Conservation (phyloP, 2,329 filamentous ascomycete species). For the Beauveria caledonica region DNA sequence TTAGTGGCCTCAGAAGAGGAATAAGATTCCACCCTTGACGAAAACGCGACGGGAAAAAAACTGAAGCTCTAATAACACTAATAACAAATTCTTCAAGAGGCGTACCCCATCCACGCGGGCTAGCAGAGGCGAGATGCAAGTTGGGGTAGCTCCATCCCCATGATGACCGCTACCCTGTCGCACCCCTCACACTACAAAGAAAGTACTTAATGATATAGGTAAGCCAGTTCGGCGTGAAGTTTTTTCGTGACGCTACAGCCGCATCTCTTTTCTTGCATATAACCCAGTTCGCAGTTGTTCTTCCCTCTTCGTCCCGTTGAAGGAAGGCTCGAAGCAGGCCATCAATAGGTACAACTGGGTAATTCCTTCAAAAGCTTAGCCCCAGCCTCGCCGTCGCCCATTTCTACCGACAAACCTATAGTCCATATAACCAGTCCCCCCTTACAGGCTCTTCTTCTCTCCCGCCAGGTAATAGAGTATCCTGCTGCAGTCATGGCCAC, state of each 20-base stretch:
- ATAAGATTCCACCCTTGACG: no score
- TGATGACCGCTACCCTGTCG: background rate
- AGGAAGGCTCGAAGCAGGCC: background rate
- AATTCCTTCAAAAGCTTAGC: background rate
- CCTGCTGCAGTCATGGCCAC: background rate
- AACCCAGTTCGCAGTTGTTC: background rate
- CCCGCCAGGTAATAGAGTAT: background rate
- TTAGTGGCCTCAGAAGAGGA: no score
- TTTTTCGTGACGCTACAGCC: no score
- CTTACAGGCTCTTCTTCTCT: background rate
- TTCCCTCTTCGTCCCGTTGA: background rate
- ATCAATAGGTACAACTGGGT: background rate
- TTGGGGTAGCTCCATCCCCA: conserved; percentile 5
- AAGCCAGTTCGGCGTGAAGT: background rate
- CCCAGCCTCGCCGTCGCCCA: background rate
- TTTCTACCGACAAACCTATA: background rate
- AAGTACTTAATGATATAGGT: background rate
- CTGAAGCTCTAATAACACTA: background rate
- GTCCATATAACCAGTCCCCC: no score
- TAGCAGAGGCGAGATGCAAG: background rate
- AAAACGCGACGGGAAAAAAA: background rate
- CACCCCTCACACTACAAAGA: conserved; percentile 3
- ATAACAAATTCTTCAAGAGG: background rate
- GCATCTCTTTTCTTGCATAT: no score
- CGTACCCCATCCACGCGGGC: background rate